Conservation (phyloP, 116 monocot species). For the Zostera marina region DNA sequence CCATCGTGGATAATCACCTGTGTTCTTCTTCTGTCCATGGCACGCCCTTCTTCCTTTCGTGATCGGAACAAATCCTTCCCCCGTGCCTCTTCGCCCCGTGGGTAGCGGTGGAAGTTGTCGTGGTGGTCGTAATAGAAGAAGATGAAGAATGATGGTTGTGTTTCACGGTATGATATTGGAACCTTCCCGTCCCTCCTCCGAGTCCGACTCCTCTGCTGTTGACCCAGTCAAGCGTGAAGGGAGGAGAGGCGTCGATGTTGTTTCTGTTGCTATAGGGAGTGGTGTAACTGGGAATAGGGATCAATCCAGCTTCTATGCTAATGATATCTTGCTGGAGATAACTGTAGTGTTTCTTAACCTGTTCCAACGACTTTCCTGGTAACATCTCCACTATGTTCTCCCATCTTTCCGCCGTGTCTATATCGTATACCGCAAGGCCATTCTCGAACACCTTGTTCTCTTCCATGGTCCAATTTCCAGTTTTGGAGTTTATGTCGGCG, state of each 20-base stretch:
- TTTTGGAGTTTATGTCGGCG: background rate
- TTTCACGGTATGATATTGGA: no score
- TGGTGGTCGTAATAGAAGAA: no score
- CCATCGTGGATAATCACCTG: conserved; percentile 10
- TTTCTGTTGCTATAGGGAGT: conserved; percentile 4
- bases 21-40: conserved; percentile 60
- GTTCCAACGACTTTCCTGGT: conserved; percentile 33
- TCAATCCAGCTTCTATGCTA: conserved; percentile 40
- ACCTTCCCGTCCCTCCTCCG: conserved; percentile 7
- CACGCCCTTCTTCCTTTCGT: conserved; percentile 60
- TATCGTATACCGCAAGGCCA: conserved; percentile 37
- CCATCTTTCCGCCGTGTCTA: conserved; percentile 35
- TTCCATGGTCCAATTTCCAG: conserved; percentile 29
- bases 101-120: background rate
- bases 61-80: conserved; percentile 15
- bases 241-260: conserved; percentile 7
- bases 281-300: conserved; percentile 39
- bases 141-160: no score
- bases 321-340: conserved; percentile 40
- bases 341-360: conserved; percentile 33
- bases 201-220: conserved; percentile 2
- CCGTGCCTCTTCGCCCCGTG: conserved; percentile 24
- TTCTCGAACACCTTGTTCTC: conserved; percentile 75
- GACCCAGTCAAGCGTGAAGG: conserved; percentile 39
- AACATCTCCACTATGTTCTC: conserved; percentile 33